Conservation (phyloP, 2,329 filamentous ascomycete species). For the Immersiporthe knoxdaviesiana region DNA sequence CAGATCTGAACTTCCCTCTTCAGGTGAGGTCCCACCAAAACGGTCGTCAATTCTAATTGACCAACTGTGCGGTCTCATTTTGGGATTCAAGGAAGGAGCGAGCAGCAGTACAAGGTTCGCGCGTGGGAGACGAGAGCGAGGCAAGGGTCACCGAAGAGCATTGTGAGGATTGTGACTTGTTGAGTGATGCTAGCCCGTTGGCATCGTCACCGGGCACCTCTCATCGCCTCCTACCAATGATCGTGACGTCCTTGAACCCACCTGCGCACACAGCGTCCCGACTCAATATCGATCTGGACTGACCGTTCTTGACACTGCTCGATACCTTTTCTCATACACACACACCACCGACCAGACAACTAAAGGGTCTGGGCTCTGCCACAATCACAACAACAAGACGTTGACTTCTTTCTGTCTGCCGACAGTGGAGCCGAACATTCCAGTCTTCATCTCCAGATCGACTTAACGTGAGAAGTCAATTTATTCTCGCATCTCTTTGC, state of each 20-base stretch:
- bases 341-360: neutral
- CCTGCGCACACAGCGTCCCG: neutral
- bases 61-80: neutral
- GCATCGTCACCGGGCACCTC: neutral
- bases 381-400: neutral
- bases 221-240: neutral
- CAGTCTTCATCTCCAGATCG: neutral
- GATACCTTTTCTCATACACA: neutral
- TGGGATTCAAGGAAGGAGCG: neutral
- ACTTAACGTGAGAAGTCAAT: neutral
- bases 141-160: neutral
- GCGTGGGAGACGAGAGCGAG: neutral
- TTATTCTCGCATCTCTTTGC: neutral
- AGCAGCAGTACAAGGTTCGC: neutral
- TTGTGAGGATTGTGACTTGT: neutral
- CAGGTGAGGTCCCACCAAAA: neutral
- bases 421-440: neutral
- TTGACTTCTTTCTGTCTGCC: neutral
- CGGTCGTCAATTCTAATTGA: no score
- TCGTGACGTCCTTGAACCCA: neutral
- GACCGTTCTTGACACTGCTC: neutral
- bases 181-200: neutral
- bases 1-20: neutral
- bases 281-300: neutral
- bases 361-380: neutral